Evolutionary conservation across 805 yeast genomes (phyloP), one percentile per base, ranked within the genome.

Genomic region (Komagataella ulmi): DNA sequence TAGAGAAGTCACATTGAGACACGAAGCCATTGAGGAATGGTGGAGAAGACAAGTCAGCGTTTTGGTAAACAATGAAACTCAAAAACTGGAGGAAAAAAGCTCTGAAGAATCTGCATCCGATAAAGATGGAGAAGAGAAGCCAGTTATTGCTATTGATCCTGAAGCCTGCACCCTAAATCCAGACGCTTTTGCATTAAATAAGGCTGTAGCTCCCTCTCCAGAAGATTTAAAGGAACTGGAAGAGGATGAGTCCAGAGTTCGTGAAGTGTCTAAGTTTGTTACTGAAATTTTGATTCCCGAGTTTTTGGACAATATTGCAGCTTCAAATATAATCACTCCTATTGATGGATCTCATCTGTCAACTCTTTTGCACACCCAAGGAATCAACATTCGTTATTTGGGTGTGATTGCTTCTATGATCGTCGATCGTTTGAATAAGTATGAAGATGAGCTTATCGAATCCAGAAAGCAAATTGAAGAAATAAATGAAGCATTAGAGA

Each of bases 21-120:
- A 81, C 56, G 98, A 91, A 68, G 93, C 96, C 17, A 80, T 91
- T 49, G 91, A 83, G 58, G 87, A 82, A 59, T 91, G 96, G 97
- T 88, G 93, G 83, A 78, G 77, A 61, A 66, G 79, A 54, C 79
- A 83, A 61, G 75, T 85, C 2, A 77, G 85, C 14, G 71, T 69
- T 18, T 71, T 72, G 48, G 64, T 81, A 55, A 74, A 74, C 54
- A 67, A 62, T 1, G 79, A 79, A 59, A 70, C 80, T 46, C 80
- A 77, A 52, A 69, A 67, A 51, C 70, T 62, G 21, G 67, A 61
- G 44, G 40, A 14, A 10, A 55, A 53, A 17, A 61, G 54, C 46
- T 52, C 51, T 23, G 54, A 51, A 7, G 56, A 55, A 14, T 54
- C 53, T 23, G 55, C 54, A 8, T 54, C 52, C 30, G 56, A 59